Evolutionary conservation across 108 stramenopile genomes (phyloP).

Genomic region (Aureococcus anophagefferens): DNA sequence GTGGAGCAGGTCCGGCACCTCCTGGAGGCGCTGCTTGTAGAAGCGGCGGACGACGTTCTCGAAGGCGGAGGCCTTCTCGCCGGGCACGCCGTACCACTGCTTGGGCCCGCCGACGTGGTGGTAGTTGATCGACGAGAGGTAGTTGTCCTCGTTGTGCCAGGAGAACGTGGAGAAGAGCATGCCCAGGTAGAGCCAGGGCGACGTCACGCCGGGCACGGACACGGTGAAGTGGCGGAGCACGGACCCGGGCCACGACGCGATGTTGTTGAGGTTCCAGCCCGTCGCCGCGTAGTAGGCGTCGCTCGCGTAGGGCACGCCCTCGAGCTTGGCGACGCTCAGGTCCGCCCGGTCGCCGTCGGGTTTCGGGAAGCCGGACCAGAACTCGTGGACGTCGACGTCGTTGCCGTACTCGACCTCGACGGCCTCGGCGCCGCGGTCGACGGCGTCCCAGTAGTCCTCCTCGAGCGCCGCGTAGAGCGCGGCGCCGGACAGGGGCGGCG

Average conservation of each 20-base stretch:
- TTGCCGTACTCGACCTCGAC: conserved; percentile 68
- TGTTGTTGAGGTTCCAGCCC: conserved; percentile 97
- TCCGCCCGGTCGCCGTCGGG: not conserved
- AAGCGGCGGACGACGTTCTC: conserved; percentile 38
- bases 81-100: conserved; percentile 94
- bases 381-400: conserved; percentile 73
- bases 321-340: not conserved
- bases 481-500: too few relatives aligned
- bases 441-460: conserved; percentile 86
- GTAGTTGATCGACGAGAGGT: conserved; percentile 95
- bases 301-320: not conserved
- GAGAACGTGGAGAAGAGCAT: conserved; percentile 91
- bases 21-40: conserved; percentile 71
- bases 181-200: conserved; percentile 86
- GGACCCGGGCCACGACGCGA: conserved; percentile 70
- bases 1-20: conserved; percentile 78
- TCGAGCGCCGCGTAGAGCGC: conserved; percentile 45
- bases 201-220: conserved; percentile 88
- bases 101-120: conserved; percentile 90
- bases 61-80: conserved; percentile 58
- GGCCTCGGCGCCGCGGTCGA: conserved; percentile 62
- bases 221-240: conserved; percentile 78
- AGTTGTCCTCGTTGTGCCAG: conserved; percentile 99
- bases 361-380: conserved; percentile 78
- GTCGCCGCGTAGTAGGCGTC: conserved; percentile 21